phyloP scores from a whole-genome alignment of 1,284 basidiomycete genomes.

The Puccinia triticina region DNA sequence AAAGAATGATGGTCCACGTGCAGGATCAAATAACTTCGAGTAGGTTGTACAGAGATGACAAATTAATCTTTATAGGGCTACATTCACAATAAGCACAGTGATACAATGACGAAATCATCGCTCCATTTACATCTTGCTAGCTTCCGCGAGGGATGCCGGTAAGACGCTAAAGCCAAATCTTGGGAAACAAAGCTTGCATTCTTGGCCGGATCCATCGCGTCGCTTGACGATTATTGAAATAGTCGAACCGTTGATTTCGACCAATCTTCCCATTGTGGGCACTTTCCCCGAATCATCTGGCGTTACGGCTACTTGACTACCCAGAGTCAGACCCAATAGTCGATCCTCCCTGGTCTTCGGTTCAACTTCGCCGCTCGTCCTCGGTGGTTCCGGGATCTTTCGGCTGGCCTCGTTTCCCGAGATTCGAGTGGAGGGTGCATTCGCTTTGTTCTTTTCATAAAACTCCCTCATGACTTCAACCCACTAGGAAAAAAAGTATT shows the following conservation, averaged over 20 bases:
- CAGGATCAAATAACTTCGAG: too few species aligned
- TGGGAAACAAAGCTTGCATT: slow-evolving; percentile 37
- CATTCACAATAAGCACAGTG: background rate
- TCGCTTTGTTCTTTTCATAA: background rate
- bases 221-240: slow-evolving; percentile 33
- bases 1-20: background rate
- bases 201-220: slow-evolving; percentile 12
- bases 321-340: slow-evolving; percentile 17
- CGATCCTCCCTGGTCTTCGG: background rate
- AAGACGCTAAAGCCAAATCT: slow-evolving; percentile 32
- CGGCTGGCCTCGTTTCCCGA: slow-evolving; percentile 22
- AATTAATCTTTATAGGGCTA: too few species aligned
- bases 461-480: slow-evolving; percentile 3
- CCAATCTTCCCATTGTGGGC: slow-evolving; percentile 26
- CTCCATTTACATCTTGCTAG: slow-evolving; percentile 5
- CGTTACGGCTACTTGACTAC: slow-evolving; percentile 13
- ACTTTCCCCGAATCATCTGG: slow-evolving; percentile 42
- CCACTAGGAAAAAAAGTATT: slow-evolving; percentile 12
- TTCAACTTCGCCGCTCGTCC: background rate
- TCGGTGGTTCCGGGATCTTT: slow-evolving; percentile 21
- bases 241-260: slow-evolving; percentile 7
- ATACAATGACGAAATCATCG: background rate
- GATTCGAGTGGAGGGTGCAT: slow-evolving; percentile 21
- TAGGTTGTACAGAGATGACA: too few species aligned
- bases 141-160: background rate